A percentile compares a stretch with the other conserved stretches of the same genome.
phyloP scores from a whole-genome alignment of 2,329 filamentous ascomycete genomes.

The Diaporthe eres region DNA sequence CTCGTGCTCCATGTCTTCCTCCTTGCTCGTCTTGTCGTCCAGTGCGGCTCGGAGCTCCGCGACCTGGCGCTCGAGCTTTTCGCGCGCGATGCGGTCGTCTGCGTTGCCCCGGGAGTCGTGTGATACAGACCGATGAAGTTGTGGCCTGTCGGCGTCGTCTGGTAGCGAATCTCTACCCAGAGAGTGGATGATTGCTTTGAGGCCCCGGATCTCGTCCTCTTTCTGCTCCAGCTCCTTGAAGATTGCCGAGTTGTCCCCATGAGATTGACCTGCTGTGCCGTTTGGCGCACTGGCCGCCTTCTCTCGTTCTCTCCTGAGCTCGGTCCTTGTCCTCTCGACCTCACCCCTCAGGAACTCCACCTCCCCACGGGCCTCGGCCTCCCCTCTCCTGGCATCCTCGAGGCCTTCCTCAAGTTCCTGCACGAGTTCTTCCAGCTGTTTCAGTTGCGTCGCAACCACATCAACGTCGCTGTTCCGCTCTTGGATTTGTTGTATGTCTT shows the following conservation, averaged over 20 bases:
- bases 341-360: constrained; percentile 96
- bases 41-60: constrained; percentile 81
- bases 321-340: constrained; percentile 90
- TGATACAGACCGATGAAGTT: constrained; percentile 53
- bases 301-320: constrained; percentile 89
- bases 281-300: constrained; percentile 77
- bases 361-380: constrained; percentile 95
- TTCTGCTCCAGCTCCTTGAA: constrained; percentile 90
- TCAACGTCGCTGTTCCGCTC: constrained; percentile 91
- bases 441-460: constrained; percentile 89
- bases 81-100: constrained; percentile 71
- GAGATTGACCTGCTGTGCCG: constrained; percentile 53
- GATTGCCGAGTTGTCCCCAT: constrained; percentile 61
- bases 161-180: constrained; percentile 83
- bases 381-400: constrained; percentile 92
- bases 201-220: constrained; percentile 95
- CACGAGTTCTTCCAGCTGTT: constrained; percentile 95
- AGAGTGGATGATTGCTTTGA: constrained; percentile 98
- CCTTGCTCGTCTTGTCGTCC: constrained; percentile 79
- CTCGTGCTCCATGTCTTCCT: constrained; percentile 90
- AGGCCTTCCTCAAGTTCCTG: constrained; percentile 97
- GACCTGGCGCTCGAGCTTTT: constrained; percentile 85
- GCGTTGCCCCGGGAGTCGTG: constrained; percentile 60
- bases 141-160: constrained; percentile 53
- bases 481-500: constrained; percentile 86